Evolutionary conservation across 352 stramenopile genomes (phyloP).

Genomic region (Phytophthora sansomeana): DNA sequence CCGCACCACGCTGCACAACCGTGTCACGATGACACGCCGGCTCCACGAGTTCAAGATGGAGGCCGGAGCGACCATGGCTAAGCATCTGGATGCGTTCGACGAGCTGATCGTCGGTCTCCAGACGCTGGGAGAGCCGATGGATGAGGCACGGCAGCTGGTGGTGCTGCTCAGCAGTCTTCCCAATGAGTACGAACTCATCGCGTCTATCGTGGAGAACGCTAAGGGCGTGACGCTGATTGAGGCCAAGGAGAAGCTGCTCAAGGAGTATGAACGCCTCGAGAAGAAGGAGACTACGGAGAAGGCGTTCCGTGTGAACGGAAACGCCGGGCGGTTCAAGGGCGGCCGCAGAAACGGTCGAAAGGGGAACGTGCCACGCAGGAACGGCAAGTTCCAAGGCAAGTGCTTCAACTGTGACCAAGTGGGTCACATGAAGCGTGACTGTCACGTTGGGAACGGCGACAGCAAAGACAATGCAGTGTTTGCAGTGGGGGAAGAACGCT

Average conservation of each 20-base stretch:
- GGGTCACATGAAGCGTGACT: not conserved
- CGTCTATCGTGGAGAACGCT: not conserved
- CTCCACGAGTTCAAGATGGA: no score
- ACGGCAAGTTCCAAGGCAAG: constrained; percentile 22
- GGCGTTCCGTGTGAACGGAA: not conserved
- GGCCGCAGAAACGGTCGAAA: constrained; percentile 10
- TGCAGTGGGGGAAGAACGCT: not conserved
- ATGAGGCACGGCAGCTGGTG: no score
- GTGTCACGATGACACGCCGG: no score
- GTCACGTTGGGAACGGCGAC: not conserved
- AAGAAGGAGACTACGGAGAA: constrained; percentile 2
- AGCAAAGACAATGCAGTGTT: not conserved
- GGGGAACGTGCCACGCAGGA: constrained; percentile 1
- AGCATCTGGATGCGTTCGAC: no score
- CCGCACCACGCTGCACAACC: no score
- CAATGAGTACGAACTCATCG: no score
- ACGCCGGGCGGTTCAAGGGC: constrained; percentile 12
- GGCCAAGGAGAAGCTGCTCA: not conserved
- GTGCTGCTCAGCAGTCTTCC: not conserved
- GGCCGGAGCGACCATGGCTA: no score
- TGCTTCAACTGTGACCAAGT: not conserved
- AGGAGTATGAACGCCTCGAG: not conserved
- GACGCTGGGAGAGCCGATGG: no score
- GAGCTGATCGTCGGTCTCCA: no score
- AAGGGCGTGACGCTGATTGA: not conserved